Conservation (phyloP, 768 basidiomycete species). For the Mycena rebaudengoi region DNA sequence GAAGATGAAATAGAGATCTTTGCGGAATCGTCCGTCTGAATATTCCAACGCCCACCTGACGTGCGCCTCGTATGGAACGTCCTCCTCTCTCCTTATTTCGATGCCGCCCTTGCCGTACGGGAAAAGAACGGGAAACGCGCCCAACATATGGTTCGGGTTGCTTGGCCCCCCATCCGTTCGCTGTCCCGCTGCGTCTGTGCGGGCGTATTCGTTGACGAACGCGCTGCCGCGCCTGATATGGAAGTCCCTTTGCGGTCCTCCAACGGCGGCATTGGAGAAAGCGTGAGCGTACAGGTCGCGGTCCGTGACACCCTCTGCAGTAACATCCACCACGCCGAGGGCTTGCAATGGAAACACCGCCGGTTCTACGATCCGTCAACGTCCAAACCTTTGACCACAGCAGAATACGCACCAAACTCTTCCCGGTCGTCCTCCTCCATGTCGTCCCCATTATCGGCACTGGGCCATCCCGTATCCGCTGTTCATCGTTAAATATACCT, state of each 20-base stretch:
- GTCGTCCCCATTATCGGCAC: too few relatives aligned
- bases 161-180: conserved; percentile 32
- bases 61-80: conserved; percentile 39
- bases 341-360: conserved; percentile 4
- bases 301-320: not conserved
- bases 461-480: too few relatives aligned
- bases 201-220: conserved; percentile 40
- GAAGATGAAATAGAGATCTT: conserved; percentile 37
- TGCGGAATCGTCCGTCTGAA: conserved; percentile 37
- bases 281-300: not conserved
- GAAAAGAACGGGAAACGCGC: conserved; percentile 41
- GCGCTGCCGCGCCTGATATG: conserved; percentile 27
- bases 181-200: conserved; percentile 9
- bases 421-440: too few relatives aligned
- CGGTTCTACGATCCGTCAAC: too few relatives aligned
- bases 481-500: too few relatives aligned
- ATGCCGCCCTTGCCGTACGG: conserved; percentile 47
- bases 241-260: not conserved
- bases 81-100: conserved; percentile 26
- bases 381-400: too few relatives aligned
- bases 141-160: conserved; percentile 39
- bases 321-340: not conserved
- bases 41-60: conserved; percentile 40
- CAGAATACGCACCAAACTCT: too few relatives aligned
- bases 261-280: not conserved